Percentiles rank a stretch among this genome's conserved stretches.
Evolutionary conservation across 1,139 yeast species (phyloP).

Genomic region (Candida frijolesensis): DNA sequence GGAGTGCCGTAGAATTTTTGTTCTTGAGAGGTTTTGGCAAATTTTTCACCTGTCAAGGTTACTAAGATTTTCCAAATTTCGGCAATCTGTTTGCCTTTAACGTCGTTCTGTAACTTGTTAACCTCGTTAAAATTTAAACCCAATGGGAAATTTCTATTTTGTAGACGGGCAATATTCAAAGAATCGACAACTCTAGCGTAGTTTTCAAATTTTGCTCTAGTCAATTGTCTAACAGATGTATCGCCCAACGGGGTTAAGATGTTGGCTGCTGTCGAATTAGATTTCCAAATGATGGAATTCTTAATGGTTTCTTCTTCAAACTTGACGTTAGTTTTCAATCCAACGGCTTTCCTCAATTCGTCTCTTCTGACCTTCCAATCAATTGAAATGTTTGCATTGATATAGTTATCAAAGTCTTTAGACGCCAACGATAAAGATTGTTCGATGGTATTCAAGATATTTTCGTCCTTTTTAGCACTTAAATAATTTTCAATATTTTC

Average conservation of each 20-base stretch:
- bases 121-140: slow-evolving; percentile 57
- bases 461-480: slow-evolving; percentile 76
- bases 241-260: slow-evolving; percentile 36
- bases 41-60: slow-evolving; percentile 40
- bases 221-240: slow-evolving; percentile 33
- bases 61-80: slow-evolving; percentile 67
- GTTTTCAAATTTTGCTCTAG: slow-evolving; percentile 66
- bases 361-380: slow-evolving; percentile 85
- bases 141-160: slow-evolving; percentile 50
- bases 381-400: slow-evolving; percentile 69
- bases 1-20: slow-evolving; percentile 46
- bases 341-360: slow-evolving; percentile 70
- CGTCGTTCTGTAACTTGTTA: slow-evolving; percentile 51
- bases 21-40: slow-evolving; percentile 41
- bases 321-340: slow-evolving; percentile 29
- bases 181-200: slow-evolving; percentile 72
- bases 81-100: slow-evolving; percentile 61
- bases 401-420: slow-evolving; percentile 77
- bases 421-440: slow-evolving; percentile 76
- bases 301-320: slow-evolving; percentile 20
- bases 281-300: slow-evolving; percentile 36
- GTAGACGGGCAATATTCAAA: slow-evolving; percentile 69
- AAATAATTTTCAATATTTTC: slow-evolving; percentile 56
- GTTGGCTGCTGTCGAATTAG: slow-evolving; percentile 37
- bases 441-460: slow-evolving; percentile 80